These are phyloP conservation scores for Pistacia atlantica DNA, from an alignment of 345 rosid species.

Conservation along the genomic window DNA sequence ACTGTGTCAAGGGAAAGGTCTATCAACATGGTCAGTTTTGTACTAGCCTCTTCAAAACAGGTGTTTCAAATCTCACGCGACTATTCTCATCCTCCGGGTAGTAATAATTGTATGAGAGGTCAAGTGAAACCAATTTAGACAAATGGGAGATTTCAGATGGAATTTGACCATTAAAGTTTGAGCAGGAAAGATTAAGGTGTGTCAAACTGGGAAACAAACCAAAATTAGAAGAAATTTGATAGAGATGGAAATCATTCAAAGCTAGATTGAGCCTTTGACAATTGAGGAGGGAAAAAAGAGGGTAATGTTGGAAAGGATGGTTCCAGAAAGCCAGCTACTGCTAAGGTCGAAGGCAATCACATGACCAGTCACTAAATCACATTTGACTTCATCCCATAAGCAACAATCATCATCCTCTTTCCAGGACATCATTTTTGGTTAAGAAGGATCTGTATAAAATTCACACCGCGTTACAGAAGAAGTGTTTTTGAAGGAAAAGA, in stretches of 20 bases:
- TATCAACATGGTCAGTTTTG: background rate
- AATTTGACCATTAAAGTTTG: conserved; percentile 1
- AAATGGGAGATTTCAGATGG: conserved; percentile 22
- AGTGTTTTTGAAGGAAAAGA: background rate
- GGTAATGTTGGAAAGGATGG: too few species aligned
- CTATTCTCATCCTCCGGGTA: too few species aligned
- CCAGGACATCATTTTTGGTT: conserved; percentile 18
- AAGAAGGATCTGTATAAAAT: background rate
- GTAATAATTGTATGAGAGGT: background rate
- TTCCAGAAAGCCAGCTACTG: background rate
- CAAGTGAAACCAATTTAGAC: conserved; percentile 8
- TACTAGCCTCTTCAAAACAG: background rate
- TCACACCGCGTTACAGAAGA: too few species aligned
- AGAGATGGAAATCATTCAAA: conserved; percentile 21
- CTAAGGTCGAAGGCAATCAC: conserved; percentile 26
- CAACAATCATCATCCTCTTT: conserved; percentile 30
- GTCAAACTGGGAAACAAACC: conserved; percentile 5
- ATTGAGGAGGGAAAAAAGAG: too few species aligned
- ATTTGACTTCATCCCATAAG: conserved; percentile 31
- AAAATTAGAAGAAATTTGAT: conserved; percentile 12
- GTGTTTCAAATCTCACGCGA: background rate
- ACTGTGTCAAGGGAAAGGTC: background rate
- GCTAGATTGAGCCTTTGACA: conserved; percentile 7
- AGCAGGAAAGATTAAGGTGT: background rate
- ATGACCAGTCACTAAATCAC: conserved; percentile 22